These are phyloP conservation scores for Didymella keratinophila DNA, from an alignment of 2,329 filamentous ascomycete genomes.

Conservation along the genomic window DNA sequence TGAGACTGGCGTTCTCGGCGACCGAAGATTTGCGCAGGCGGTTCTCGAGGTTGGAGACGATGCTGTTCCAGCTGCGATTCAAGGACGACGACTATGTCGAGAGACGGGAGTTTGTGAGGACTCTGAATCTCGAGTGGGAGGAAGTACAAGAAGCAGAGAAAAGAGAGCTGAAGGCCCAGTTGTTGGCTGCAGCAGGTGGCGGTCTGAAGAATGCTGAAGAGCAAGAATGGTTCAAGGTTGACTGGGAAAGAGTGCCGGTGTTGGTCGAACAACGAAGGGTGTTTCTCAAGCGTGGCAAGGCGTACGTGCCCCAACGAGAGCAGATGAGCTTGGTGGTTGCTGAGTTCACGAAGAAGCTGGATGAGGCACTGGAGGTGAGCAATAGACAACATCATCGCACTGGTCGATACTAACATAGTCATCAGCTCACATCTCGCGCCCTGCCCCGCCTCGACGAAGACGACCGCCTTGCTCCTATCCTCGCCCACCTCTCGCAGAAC, in stretches of 20 bases:
- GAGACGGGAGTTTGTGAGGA: constrained; percentile 76
- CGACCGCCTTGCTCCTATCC: constrained; percentile 80
- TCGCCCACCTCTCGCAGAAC: constrained; percentile 88
- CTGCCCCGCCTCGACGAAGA: constrained; percentile 95
- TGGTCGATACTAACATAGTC: constrained; percentile 9
- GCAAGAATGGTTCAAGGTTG: constrained; percentile 93
- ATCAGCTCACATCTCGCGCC: constrained; percentile 83
- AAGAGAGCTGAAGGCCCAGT: constrained; percentile 67
- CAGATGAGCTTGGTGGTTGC: constrained; percentile 88
- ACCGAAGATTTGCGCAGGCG: constrained; percentile 89
- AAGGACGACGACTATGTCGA: constrained; percentile 78
- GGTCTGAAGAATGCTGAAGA: constrained; percentile 69
- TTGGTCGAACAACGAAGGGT: constrained; percentile 82
- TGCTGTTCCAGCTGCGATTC: constrained; percentile 85
- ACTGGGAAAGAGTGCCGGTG: constrained; percentile 93
- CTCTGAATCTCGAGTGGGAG: constrained; percentile 84
- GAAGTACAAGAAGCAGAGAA: constrained; percentile 81
- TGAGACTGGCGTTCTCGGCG: constrained; percentile 88
- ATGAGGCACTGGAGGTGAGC: constrained; percentile 80
- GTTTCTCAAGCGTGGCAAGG: constrained; percentile 80
- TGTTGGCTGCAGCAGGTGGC: constrained; percentile 60
- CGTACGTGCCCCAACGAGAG: constrained; percentile 87
- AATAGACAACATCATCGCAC: background rate
- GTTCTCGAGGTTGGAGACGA: constrained; percentile 86
- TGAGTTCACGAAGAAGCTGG: constrained; percentile 82